Base-by-base conservation (phyloP, 768 basidiomycete genomes). In the Pleurotus citrinopileatus region DNA sequence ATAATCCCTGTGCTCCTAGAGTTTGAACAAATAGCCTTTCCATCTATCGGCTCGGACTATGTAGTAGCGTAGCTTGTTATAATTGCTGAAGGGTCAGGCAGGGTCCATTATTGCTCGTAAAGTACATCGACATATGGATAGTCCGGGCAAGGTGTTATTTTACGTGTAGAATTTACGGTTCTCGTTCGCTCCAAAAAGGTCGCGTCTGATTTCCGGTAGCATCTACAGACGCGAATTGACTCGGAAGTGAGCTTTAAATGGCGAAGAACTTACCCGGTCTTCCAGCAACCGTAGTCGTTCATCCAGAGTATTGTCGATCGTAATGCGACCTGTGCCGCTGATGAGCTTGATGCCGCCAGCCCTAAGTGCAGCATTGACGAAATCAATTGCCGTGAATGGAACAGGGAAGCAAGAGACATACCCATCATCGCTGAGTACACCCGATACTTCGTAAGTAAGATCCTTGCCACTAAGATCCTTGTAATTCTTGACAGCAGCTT, bases 291-390 rank as follows among this genome's bases (percentile, higher is more conserved):
- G 79, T 64, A 99, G 70, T 43, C 96, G 81, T 69, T 98, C 94
- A 61, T 96, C 95, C 47, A 99, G 75, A 2, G 95, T 94, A 66
- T 99, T 98, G 70, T 98, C 91, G 20, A 99, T 79, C 19, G 84
- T 88, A 67, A 98, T 98, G 48, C 92, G 83, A 28, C 80, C 78
- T 8, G 78, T 78, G 19, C 87, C 87, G 50, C 81, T 89, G 12
- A 80, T 64, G 15, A 98, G 80, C 62, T 86, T 85, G 43, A 97
- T 73, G 12, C 96, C 96, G 12, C 97, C 97, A 54, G 94, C 83
- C 58, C 91, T 92, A 56, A 5, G 59, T 26, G n/a, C 13, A 43
- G 2, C 15, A 45, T 25, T 9, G 22, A 32, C 10, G n/a, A 48
- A 19, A 36, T 17, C 20, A 36, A 23, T n/a, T 19, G 26, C 25